These are phyloP conservation scores for Ustanciosporium gigantosporum DNA, from an alignment of 1,284 basidiomycete genomes.

Conservation along the genomic window DNA sequence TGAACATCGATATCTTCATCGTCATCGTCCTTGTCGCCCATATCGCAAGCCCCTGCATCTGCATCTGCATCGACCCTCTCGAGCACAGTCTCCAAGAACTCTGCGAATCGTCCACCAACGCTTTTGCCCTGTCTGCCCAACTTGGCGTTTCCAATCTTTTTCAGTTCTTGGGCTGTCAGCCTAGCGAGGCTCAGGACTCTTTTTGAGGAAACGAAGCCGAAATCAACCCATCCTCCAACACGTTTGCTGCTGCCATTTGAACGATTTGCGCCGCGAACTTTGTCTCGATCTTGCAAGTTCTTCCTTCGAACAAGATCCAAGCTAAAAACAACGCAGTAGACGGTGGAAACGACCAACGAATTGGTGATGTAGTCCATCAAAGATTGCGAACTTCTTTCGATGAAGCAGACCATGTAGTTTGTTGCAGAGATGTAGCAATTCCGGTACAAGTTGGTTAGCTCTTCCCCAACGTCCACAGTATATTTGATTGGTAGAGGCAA, in stretches of 20 bases:
- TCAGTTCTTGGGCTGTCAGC: slow-evolving; percentile 7
- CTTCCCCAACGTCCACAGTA: slow-evolving; percentile 9
- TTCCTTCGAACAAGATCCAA: slow-evolving; percentile 5
- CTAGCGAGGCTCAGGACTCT: slow-evolving; percentile 9
- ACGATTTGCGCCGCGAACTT: neutral
- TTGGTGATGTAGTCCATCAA: slow-evolving; percentile 23
- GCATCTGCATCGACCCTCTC: no score
- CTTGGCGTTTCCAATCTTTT: slow-evolving; percentile 4
- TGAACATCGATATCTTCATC: no score
- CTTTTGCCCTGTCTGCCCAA: slow-evolving; percentile 1
- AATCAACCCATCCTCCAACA: slow-evolving; percentile 5
- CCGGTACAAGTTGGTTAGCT: slow-evolving; percentile 15
- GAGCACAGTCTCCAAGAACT: slow-evolving; percentile 16
- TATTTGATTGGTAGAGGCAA: slow-evolving; percentile 25
- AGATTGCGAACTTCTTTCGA: slow-evolving; percentile 10
- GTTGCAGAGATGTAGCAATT: slow-evolving; percentile 35
- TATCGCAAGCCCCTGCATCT: no score
- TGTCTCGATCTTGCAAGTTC: neutral
- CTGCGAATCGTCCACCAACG: slow-evolving; percentile 14
- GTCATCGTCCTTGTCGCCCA: no score
- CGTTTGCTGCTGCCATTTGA: no score
- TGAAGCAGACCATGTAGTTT: slow-evolving; percentile 33
- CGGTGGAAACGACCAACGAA: slow-evolving; percentile 13
- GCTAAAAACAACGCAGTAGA: slow-evolving; percentile 24
- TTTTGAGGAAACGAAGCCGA: slow-evolving; percentile 6